A percentile compares a stretch with the other conserved stretches of the same genome.
phyloP scores from a whole-genome alignment of 768 basidiomycete genomes.

The Serpula lacrymans region DNA sequence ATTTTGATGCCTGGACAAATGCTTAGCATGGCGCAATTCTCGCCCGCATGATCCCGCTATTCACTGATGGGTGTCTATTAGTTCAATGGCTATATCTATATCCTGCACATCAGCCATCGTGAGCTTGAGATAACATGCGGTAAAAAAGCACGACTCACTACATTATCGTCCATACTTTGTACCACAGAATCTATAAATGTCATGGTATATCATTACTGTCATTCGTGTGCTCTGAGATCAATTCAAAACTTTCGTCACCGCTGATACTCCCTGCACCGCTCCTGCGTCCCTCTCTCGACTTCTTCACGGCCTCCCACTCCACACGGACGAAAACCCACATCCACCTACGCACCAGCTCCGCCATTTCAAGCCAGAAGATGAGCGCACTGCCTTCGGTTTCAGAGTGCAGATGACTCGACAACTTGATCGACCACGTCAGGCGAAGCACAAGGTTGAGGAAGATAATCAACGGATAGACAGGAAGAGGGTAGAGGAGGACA shows the following conservation, averaged over 20 bases:
- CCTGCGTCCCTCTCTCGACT: conserved; percentile 20
- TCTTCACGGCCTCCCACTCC: conserved; percentile 92
- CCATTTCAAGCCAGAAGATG: conserved; percentile 88
- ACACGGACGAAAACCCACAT: conserved; percentile 97
- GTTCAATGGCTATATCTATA: too few relatives aligned
- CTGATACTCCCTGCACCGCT: conserved; percentile 5
- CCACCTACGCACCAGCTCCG: conserved; percentile 90
- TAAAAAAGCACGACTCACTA: too few relatives aligned
- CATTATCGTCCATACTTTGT: neutral
- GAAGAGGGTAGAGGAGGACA: conserved; percentile 73
- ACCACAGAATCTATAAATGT: neutral
- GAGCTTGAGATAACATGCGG: too few relatives aligned
- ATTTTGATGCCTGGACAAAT: too few relatives aligned
- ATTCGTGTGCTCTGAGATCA: conserved; percentile 12
- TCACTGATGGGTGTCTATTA: too few relatives aligned
- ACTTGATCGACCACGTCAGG: conserved; percentile 91
- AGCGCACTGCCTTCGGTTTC: conserved; percentile 72
- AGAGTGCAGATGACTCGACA: conserved; percentile 82
- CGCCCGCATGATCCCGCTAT: too few relatives aligned
- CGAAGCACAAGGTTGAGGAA: conserved; percentile 83
- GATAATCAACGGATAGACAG: conserved; percentile 80
- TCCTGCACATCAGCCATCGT: too few relatives aligned
- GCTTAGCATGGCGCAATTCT: too few relatives aligned
- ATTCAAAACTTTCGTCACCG: conserved; percentile 12
- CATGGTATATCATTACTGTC: conserved; percentile 16